phyloP scores from a whole-genome alignment of 345 rosid species.

The Punica granatum region DNA sequence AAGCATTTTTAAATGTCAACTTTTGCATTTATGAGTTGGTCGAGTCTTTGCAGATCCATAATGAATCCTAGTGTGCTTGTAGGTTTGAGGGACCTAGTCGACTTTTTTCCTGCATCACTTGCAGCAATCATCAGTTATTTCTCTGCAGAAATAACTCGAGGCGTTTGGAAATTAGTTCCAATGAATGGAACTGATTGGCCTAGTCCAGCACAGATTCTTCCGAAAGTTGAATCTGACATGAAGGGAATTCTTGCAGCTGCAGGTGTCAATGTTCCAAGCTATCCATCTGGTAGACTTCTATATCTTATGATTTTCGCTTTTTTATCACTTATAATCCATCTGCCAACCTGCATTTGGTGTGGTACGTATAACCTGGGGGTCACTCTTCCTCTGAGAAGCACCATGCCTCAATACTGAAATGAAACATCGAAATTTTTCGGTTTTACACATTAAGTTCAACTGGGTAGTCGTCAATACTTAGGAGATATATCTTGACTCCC shows the following conservation, averaged over 20 bases:
- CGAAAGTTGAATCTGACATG: slow-evolving; percentile 44
- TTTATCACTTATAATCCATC: neutral
- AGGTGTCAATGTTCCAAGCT: slow-evolving; percentile 39
- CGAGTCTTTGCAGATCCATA: no score
- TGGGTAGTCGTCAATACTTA: neutral
- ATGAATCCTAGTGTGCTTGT: no score
- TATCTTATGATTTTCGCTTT: neutral
- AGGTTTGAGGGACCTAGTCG: slow-evolving; percentile 63
- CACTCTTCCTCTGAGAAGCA: neutral
- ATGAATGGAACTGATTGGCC: slow-evolving; percentile 83
- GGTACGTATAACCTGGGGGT: neutral
- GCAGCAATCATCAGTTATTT: slow-evolving; percentile 49
- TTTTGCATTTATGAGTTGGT: no score
- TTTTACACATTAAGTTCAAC: neutral
- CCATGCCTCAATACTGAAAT: neutral
- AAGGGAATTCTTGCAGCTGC: slow-evolving; percentile 43
- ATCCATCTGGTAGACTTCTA: slow-evolving; percentile 28
- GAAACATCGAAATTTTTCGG: neutral
- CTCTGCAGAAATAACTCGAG: slow-evolving; percentile 57
- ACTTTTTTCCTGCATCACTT: slow-evolving; percentile 57
- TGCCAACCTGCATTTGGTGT: no score
- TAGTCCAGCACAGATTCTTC: slow-evolving; percentile 45
- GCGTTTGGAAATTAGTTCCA: slow-evolving; percentile 54
- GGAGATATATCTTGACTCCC: neutral
- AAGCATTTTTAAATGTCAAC: no score